A percentile compares a stretch with the other conserved stretches of the same genome.
These are phyloP conservation scores for Sphaerosporella brunnea DNA, from an alignment of 495 filamentous ascomycete genomes.

Conservation along the genomic window DNA sequence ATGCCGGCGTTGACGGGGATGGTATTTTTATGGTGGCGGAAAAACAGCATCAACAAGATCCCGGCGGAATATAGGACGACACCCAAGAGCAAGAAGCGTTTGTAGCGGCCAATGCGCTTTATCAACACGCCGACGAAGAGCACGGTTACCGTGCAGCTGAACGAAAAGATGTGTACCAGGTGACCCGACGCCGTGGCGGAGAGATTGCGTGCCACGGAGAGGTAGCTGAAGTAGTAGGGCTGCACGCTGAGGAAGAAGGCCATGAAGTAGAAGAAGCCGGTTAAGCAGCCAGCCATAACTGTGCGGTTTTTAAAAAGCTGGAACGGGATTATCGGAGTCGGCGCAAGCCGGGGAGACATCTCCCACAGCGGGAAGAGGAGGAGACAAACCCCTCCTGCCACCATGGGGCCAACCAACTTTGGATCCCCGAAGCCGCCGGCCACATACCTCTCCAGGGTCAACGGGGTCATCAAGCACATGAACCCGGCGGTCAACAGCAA, in stretches of 20 bases:
- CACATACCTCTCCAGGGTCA: constrained; percentile 38
- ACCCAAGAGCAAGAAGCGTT: constrained; percentile 39
- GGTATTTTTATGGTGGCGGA: constrained; percentile 33
- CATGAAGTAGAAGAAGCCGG: constrained; percentile 48
- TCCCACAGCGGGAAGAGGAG: constrained; percentile 45
- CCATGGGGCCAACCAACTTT: constrained; percentile 33
- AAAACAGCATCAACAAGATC: constrained; percentile 46
- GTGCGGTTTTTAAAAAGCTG: constrained; percentile 46
- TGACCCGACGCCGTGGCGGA: constrained; percentile 45
- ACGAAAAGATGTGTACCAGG: constrained; percentile 52
- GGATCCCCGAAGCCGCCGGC: constrained; percentile 36
- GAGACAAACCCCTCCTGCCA: constrained; percentile 40
- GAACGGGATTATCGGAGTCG: constrained; percentile 40
- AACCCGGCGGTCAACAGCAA: constrained; percentile 40
- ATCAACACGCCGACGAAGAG: constrained; percentile 44
- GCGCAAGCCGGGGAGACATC: constrained; percentile 36
- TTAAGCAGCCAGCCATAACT: constrained; percentile 38
- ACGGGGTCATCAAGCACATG: constrained; percentile 41
- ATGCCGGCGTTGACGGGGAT: constrained; percentile 43
- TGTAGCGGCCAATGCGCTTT: constrained; percentile 44
- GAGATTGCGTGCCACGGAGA: constrained; percentile 50
- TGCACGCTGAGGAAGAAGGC: constrained; percentile 50
- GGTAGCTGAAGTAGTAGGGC: constrained; percentile 51
- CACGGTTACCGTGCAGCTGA: constrained; percentile 47
- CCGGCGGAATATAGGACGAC: constrained; percentile 43